A percentile compares a stretch with the other conserved stretches of the same genome.
Conservation (phyloP, 1,284 basidiomycete genomes). For the Xerocomus nothofagi region DNA sequence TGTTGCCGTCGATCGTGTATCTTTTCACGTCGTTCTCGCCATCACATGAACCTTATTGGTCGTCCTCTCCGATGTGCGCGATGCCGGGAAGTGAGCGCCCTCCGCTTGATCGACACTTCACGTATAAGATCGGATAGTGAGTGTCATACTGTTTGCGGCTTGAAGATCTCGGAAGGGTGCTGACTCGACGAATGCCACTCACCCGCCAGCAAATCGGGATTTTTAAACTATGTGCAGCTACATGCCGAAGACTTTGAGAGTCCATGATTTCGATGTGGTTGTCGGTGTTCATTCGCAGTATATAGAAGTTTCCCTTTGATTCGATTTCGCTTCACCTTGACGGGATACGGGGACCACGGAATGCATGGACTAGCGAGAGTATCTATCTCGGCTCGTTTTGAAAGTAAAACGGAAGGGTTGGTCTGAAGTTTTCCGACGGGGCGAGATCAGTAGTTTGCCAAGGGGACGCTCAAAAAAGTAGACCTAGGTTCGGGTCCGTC, state of each 20-base stretch:
- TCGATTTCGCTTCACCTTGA: not conserved
- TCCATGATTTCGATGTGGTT: not conserved
- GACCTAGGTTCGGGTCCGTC: not conserved
- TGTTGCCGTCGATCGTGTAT: constrained; percentile 40
- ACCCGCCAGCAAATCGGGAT: constrained; percentile 29
- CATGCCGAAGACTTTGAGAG: constrained; percentile 30
- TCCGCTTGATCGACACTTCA: constrained; percentile 36
- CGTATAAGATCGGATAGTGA: constrained; percentile 40
- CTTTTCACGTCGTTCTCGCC: constrained; percentile 37
- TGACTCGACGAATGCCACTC: not conserved
- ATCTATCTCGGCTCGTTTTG: not conserved
- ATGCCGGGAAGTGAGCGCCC: constrained; percentile 21
- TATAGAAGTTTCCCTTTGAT: not conserved
- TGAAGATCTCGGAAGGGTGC: not conserved
- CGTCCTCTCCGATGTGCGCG: constrained; percentile 34
- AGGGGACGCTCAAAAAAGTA: not conserved
- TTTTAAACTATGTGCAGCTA: constrained; percentile 34
- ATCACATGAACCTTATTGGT: constrained; percentile 39
- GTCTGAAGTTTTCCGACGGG: not conserved
- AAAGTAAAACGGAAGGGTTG: constrained; percentile 15
- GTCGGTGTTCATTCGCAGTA: not conserved
- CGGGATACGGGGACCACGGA: not conserved
- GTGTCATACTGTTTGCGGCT: constrained; percentile 8
- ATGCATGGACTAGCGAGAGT: not conserved
- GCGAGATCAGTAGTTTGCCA: not conserved